A percentile compares a stretch with the other conserved stretches of the same genome.
These are phyloP conservation scores for Laburnicola sp. DNA, from an alignment of 2,329 filamentous ascomycete genomes.

Conservation along the genomic window DNA sequence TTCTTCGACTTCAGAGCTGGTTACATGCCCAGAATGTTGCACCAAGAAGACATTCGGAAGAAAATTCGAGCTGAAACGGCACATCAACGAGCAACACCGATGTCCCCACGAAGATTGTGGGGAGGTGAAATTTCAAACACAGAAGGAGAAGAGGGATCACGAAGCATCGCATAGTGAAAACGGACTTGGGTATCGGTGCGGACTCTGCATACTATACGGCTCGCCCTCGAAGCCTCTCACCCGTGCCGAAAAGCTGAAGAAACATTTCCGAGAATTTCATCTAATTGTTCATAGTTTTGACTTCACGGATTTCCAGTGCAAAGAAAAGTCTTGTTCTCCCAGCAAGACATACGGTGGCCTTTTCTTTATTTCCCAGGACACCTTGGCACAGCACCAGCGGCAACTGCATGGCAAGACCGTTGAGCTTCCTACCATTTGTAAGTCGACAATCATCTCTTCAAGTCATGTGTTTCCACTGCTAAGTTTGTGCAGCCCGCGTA, in stretches of 20 bases:
- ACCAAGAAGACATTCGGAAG: not conserved
- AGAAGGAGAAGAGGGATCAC: slow-evolving; percentile 7
- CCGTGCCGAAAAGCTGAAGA: slow-evolving; percentile 7
- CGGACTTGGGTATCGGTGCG: slow-evolving; percentile 9
- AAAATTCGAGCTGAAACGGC: slow-evolving; percentile 2
- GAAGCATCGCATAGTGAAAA: not conserved
- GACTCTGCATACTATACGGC: slow-evolving; percentile 7
- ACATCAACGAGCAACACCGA: slow-evolving; percentile 9
- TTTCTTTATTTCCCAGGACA: slow-evolving; percentile 8
- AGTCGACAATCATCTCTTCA: not conserved
- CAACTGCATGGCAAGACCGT: not conserved
- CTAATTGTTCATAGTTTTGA: not conserved
- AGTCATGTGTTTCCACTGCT: too few relatives aligned
- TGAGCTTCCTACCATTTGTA: too few relatives aligned
- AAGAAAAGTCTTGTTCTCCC: slow-evolving; percentile 1
- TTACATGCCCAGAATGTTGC: slow-evolving; percentile 1
- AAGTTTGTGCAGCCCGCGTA: too few relatives aligned
- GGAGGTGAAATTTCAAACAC: not conserved
- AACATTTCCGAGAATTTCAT: slow-evolving; percentile 10
- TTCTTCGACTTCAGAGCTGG: not conserved
- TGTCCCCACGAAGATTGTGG: slow-evolving; percentile 11
- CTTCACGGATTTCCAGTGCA: slow-evolving; percentile 8
- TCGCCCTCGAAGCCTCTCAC: not conserved
- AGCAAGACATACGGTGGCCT: slow-evolving; percentile 8
- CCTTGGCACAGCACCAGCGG: not conserved